Base-by-base conservation (phyloP, 2,329 filamentous ascomycete species). In the Lecanicillium sp. region DNA sequence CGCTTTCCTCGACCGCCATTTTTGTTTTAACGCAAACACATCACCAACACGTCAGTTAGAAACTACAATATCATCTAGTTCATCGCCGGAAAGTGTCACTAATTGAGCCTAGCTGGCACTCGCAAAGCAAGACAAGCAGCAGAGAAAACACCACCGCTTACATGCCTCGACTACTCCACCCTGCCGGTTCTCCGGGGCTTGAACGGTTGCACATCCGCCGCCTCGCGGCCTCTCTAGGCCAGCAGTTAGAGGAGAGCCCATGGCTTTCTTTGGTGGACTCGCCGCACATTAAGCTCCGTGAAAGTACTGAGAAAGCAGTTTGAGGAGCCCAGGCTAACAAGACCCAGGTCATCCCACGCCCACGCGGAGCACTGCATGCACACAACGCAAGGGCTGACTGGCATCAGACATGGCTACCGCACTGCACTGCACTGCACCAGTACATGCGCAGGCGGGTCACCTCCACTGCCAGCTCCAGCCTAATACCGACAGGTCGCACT, bases 251-350 rank as follows among this genome's bases (percentile, higher is more conserved):
- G 9, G 23, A 45, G 17, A 32, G 14, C 43, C n/a, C 24, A 29
- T 33, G 20, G 6, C 27, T 46, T n/a, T 46, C 26, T 26, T 33
- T 24, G 27, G 44, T 46, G 44, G 36, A 40, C 32, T 33, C 19
- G 26, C 23, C 24, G 11, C 26, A 32, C n/a, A n/a, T 39, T 26
- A 10, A 24, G 44, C 12, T 39, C 17, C 10, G 35, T 39, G 8
- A 24, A 15, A 33, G n/a, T n/a, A n/a, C n/a, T n/a, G n/a, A n/a
- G n/a, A n/a, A 9, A 15, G 6, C 19, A 27, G 7, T 17, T 15
- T 19, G 9, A n/a, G n/a, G n/a, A n/a, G n/a, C n/a, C n/a, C n/a
- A n/a, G n/a, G n/a, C n/a, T n/a, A n/a, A n/a, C n/a, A n/a, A n/a
- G n/a, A n/a, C 27, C 26, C 12, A 29, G 26, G 12, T 29, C 26